phyloP scores from a whole-genome alignment of 2,329 filamentous ascomycete species.

The Diaporthe batatas region DNA sequence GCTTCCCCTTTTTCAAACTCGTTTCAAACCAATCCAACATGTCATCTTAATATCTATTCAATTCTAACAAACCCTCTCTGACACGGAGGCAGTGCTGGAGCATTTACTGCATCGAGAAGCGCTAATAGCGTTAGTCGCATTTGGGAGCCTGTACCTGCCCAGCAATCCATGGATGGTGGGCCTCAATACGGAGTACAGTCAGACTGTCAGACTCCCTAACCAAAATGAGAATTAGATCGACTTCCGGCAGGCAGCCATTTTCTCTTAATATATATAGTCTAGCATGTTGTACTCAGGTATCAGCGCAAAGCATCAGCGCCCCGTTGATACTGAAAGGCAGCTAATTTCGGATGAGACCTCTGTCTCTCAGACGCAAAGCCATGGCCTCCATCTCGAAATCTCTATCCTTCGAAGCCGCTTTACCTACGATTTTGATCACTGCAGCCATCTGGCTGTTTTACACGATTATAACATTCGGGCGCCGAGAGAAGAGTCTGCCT shows the following conservation, averaged over 20 bases:
- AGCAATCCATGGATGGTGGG: slow-evolving; percentile 19
- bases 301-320: slow-evolving; percentile 4
- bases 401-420: background rate
- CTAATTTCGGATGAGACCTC: slow-evolving; percentile 6
- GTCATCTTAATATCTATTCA: no score
- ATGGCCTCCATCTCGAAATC: slow-evolving; percentile 8
- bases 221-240: background rate
- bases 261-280: background rate
- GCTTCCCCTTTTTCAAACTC: no score
- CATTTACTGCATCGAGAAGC: background rate
- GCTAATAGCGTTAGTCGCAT: slow-evolving; percentile 5
- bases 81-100: background rate
- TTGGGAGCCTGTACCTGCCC: slow-evolving; percentile 2
- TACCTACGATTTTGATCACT: slow-evolving; percentile 11
- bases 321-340: background rate
- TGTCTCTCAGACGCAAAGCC: slow-evolving; percentile 4
- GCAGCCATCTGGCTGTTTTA: slow-evolving; percentile 13
- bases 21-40: no score
- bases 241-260: slow-evolving; percentile 5
- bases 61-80: background rate
- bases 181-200: no score
- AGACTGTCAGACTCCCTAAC: slow-evolving; percentile 22
- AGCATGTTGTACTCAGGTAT: slow-evolving; percentile 4
- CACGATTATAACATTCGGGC: slow-evolving; percentile 32
- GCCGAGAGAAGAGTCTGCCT: slow-evolving; percentile 35